Evolutionary conservation across 345 rosid species (phyloP).

Genomic region (Litchi chinensis): DNA sequence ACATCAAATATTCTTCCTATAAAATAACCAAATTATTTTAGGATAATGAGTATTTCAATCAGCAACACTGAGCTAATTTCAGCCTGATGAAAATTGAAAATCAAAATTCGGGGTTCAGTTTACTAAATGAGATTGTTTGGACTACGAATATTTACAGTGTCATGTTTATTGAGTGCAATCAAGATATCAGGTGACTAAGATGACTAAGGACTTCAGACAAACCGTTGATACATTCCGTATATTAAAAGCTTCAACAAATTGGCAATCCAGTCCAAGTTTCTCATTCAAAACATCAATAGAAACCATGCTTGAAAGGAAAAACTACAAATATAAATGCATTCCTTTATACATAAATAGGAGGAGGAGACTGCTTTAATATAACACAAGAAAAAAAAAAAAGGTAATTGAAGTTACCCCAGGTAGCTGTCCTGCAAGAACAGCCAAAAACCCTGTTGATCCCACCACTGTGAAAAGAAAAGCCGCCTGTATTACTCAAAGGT

Average conservation of each 20-base stretch:
- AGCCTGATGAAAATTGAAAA: background rate
- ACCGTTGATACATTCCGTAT: background rate
- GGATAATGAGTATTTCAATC: background rate
- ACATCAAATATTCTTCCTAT: no score
- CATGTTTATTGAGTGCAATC: background rate
- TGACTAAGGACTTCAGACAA: background rate
- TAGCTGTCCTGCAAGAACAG: constrained; percentile 87
- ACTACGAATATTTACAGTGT: background rate
- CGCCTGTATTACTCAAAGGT: constrained; percentile 69
- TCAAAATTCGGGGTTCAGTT: background rate
- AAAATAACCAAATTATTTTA: no score
- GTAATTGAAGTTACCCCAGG: constrained; percentile 65
- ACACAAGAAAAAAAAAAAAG: background rate
- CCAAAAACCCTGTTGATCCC: constrained; percentile 78
- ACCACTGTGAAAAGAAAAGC: constrained; percentile 94
- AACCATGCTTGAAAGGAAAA: background rate
- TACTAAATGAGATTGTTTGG: background rate
- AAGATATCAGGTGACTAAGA: no score
- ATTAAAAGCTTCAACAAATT: background rate
- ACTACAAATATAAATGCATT: background rate
- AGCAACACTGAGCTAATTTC: background rate
- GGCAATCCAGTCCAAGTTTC: background rate
- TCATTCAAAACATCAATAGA: background rate
- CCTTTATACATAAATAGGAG: background rate
- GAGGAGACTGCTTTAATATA: background rate